phyloP scores from a whole-genome alignment of 2,329 filamentous ascomycete species.

The Fusarium sp. region DNA sequence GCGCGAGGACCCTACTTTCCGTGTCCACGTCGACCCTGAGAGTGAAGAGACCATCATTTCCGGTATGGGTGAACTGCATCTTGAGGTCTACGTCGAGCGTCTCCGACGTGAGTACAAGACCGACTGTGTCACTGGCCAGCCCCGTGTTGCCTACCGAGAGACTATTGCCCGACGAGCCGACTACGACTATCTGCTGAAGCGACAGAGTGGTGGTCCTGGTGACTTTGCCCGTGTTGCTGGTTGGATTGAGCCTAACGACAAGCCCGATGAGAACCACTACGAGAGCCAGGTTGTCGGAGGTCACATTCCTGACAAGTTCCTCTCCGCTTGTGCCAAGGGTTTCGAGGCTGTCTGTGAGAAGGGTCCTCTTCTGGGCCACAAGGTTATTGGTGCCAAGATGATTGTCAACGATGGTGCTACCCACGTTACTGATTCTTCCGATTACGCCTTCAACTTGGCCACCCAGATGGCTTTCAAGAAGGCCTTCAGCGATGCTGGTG shows the following conservation, averaged over 20 bases:
- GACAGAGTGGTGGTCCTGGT: constrained; percentile 94
- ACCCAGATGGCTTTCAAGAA: constrained; percentile 98
- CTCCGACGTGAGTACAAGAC: constrained; percentile 97
- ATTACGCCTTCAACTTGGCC: constrained; percentile 94
- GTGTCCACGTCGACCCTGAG: constrained; percentile 90
- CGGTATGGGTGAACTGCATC: constrained; percentile 96
- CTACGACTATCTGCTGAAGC: constrained; percentile 94
- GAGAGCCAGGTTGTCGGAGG: constrained; percentile 89
- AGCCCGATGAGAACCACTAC: constrained; percentile 81
- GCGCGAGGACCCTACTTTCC: constrained; percentile 97
- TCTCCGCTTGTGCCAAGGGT: constrained; percentile 94
- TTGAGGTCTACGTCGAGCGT: constrained; percentile 97
- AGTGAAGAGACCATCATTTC: constrained; percentile 97
- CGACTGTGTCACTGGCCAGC: constrained; percentile 94
- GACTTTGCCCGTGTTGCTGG: constrained; percentile 94
- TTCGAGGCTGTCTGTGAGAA: constrained; percentile 85
- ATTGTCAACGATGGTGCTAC: constrained; percentile 95
- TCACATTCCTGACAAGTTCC: constrained; percentile 93
- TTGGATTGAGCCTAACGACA: constrained; percentile 86
- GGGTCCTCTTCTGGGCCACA: constrained; percentile 92
- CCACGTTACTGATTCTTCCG: constrained; percentile 96
- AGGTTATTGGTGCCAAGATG: constrained; percentile 90
- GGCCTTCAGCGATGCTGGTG: constrained; percentile 83
- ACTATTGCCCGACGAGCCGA: constrained; percentile 83
- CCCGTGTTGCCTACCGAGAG: constrained; percentile 96